Percentiles rank a stretch among this genome's conserved stretches.
phyloP scores from a whole-genome alignment of 1,284 basidiomycete genomes.

The Butyriboletus appendiculatus region DNA sequence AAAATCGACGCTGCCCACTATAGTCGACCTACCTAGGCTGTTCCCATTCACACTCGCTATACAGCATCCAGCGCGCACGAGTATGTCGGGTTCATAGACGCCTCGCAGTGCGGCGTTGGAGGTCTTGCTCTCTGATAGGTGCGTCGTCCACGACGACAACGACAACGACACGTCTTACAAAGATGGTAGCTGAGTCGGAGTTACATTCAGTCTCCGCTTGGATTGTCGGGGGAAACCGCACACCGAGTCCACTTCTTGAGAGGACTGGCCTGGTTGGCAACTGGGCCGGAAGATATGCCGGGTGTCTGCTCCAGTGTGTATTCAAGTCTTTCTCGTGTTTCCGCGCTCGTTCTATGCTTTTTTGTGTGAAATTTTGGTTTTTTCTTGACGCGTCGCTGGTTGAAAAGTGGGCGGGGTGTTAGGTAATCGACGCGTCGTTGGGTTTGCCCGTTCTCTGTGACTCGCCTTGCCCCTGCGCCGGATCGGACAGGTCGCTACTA shows the following conservation, averaged over 20 bases:
- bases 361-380: background rate
- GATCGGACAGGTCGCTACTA: slow-evolving; percentile 32
- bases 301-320: background rate
- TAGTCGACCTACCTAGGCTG: background rate
- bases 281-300: background rate
- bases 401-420: slow-evolving; percentile 26
- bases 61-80: background rate
- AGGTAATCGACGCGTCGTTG: slow-evolving; percentile 36
- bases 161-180: slow-evolving; percentile 1
- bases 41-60: background rate
- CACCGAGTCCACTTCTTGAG: background rate
- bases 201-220: slow-evolving; percentile 19
- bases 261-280: slow-evolving; percentile 18
- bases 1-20: background rate
- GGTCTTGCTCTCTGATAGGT: background rate
- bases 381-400: slow-evolving; percentile 20
- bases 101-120: no score
- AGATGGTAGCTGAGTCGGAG: slow-evolving; percentile 3
- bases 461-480: slow-evolving; percentile 29
- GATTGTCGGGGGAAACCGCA: background rate
- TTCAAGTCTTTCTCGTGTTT: background rate
- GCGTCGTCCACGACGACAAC: slow-evolving; percentile 10
- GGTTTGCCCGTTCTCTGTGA: slow-evolving; percentile 20
- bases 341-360: background rate
- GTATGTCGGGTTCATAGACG: background rate